These are phyloP conservation scores for Teratosphaeria destructans DNA, from an alignment of 2,329 filamentous ascomycete genomes.

Conservation along the genomic window DNA sequence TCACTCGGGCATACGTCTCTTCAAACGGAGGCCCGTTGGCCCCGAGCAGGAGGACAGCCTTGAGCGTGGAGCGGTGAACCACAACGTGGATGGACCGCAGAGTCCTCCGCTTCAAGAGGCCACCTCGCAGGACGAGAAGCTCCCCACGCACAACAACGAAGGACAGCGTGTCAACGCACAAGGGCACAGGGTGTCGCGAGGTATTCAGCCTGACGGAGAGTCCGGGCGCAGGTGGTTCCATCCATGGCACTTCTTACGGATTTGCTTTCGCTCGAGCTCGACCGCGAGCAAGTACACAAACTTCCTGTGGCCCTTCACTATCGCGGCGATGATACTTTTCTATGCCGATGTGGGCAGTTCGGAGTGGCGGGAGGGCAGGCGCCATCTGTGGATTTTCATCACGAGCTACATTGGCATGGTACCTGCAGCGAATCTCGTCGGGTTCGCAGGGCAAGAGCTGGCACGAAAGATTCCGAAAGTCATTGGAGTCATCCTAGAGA, in stretches of 20 bases:
- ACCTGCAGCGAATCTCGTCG: conserved; percentile 40
- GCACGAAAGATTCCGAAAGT: conserved; percentile 67
- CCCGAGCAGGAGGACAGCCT: neutral
- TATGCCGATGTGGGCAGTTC: conserved; percentile 26
- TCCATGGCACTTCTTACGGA: conserved; percentile 32
- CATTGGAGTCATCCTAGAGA: conserved; percentile 46
- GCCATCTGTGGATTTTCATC: conserved; percentile 35
- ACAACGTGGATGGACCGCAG: neutral
- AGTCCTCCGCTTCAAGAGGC: neutral
- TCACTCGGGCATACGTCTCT: neutral
- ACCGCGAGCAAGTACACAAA: conserved; percentile 38
- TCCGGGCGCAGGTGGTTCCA: conserved; percentile 37
- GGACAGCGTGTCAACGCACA: conserved; percentile 32
- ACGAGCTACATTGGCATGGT: conserved; percentile 42
- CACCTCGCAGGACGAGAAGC: conserved; percentile 4
- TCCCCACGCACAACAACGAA: conserved; percentile 17
- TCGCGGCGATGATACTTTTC: conserved; percentile 36
- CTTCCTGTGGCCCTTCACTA: conserved; percentile 40
- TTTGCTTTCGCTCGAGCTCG: conserved; percentile 36
- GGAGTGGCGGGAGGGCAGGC: conserved; percentile 18
- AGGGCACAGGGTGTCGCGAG: conserved; percentile 32
- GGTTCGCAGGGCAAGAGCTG: conserved; percentile 59
- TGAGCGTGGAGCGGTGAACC: neutral
- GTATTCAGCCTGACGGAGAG: conserved; percentile 38
- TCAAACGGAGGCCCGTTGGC: neutral